Conservation (phyloP, 208 protist genomes). For the Acanthamoeba royreba region DNA sequence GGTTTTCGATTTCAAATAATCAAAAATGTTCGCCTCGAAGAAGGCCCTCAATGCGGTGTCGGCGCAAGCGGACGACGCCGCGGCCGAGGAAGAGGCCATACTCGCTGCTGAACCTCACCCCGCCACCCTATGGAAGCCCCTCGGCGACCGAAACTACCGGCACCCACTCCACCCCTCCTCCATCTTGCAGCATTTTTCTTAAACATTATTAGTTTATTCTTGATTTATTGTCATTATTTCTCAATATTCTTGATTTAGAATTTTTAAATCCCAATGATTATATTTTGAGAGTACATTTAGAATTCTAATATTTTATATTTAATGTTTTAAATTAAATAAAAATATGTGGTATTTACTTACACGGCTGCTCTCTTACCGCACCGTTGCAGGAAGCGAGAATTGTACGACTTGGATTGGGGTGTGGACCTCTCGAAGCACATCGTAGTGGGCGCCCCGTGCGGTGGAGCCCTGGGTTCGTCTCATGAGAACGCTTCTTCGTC, state of each 20-base stretch:
- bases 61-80: too few relatives aligned
- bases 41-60: too few relatives aligned
- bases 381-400: neutral
- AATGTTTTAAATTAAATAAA: neutral
- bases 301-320: neutral
- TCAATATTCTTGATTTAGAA: too few relatives aligned
- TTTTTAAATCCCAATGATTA: too few relatives aligned
- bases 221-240: too few relatives aligned
- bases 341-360: neutral
- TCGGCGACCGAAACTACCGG: slow-evolving; percentile 20
- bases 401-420: slow-evolving; percentile 45
- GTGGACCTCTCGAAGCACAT: slow-evolving; percentile 62
- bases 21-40: too few relatives aligned
- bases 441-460: slow-evolving; percentile 51
- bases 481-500: too few relatives aligned
- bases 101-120: neutral
- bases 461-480: slow-evolving; percentile 60
- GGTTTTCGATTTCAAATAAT: too few relatives aligned
- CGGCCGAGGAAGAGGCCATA: neutral
- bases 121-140: neutral
- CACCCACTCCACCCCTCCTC: neutral
- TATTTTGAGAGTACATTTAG: too few relatives aligned
- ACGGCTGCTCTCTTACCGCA: neutral
- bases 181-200: neutral
- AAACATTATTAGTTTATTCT: neutral